Conservation (phyloP, 2,329 filamentous ascomycete genomes). For the Spiromastix sp. region DNA sequence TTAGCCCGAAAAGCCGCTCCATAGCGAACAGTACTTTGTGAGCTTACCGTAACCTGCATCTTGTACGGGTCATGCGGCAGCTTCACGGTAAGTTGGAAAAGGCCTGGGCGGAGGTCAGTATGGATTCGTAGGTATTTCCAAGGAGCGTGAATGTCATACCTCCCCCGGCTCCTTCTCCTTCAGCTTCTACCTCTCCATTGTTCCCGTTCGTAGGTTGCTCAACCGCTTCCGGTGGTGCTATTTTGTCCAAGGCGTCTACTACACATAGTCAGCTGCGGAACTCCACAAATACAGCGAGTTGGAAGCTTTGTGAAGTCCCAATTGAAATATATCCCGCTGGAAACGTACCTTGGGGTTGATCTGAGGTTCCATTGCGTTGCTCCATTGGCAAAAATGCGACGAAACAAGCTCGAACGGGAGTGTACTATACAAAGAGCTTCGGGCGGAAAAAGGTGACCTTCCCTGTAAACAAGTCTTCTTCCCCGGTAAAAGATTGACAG, state of each 20-base stretch:
- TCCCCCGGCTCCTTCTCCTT: conserved; percentile 22
- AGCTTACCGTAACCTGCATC: conserved; percentile 73
- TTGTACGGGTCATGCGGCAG: conserved; percentile 70
- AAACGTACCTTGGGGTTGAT: conserved; percentile 31
- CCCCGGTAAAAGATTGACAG: too few relatives aligned
- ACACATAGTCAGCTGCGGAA: too few relatives aligned
- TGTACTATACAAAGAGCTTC: too few relatives aligned
- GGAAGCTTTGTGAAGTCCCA: neutral
- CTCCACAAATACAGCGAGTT: conserved; percentile 5
- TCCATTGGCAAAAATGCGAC: conserved; percentile 26
- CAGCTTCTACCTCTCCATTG: conserved; percentile 21
- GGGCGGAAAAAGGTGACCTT: too few relatives aligned
- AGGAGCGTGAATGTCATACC: conserved; percentile 5
- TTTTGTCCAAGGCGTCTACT: neutral
- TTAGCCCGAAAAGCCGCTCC: too few relatives aligned
- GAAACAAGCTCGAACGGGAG: too few relatives aligned
- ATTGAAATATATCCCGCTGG: too few relatives aligned
- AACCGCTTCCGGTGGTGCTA: neutral
- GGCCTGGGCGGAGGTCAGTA: conserved; percentile 30
- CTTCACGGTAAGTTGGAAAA: conserved; percentile 66
- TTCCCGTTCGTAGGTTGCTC: conserved; percentile 4
- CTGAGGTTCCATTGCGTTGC: conserved; percentile 28
- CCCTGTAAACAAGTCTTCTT: too few relatives aligned
- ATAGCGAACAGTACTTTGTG: too few relatives aligned
- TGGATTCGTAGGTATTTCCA: too few relatives aligned